Evolutionary conservation across 192 early-diverging fungal species (phyloP).

Genomic region (Entomortierella parvispora): DNA sequence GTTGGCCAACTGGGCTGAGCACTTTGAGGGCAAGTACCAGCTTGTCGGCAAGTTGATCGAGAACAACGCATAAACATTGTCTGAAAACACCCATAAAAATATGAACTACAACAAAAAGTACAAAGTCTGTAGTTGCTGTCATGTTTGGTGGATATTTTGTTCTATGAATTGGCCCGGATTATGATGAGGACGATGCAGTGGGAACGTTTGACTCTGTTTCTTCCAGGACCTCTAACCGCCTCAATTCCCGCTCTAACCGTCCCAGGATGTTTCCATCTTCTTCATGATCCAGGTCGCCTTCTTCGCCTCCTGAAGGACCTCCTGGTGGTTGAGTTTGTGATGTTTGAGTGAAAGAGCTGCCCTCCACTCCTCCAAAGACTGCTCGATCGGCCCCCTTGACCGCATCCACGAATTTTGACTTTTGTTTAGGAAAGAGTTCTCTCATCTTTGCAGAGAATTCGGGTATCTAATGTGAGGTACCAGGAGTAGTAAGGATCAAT

Average conservation of each 20-base stretch:
- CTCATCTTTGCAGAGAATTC: constrained; percentile 53
- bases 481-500: neutral
- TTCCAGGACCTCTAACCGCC: constrained; percentile 26
- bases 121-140: no score
- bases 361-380: no score
- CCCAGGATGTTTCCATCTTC: constrained; percentile 40
- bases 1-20: constrained; percentile 81
- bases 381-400: constrained; percentile 37
- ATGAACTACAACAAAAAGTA: no score
- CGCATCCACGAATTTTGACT: constrained; percentile 47
- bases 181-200: neutral
- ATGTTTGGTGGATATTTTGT: no score
- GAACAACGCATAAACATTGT: constrained; percentile 42
- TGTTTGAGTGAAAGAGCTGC: no score
- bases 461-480: constrained; percentile 42
- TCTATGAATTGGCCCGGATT: no score
- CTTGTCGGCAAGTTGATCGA: constrained; percentile 75
- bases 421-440: constrained; percentile 48
- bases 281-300: constrained; percentile 43
- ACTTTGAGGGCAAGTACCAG: constrained; percentile 85
- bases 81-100: neutral
- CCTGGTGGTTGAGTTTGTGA: neutral
- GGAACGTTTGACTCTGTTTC: neutral
- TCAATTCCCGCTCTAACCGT: constrained; percentile 31
- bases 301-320: constrained; percentile 12